phyloP scores from a whole-genome alignment of 371 early-diverging fungal species.

The Mucor lusitanicus region DNA sequence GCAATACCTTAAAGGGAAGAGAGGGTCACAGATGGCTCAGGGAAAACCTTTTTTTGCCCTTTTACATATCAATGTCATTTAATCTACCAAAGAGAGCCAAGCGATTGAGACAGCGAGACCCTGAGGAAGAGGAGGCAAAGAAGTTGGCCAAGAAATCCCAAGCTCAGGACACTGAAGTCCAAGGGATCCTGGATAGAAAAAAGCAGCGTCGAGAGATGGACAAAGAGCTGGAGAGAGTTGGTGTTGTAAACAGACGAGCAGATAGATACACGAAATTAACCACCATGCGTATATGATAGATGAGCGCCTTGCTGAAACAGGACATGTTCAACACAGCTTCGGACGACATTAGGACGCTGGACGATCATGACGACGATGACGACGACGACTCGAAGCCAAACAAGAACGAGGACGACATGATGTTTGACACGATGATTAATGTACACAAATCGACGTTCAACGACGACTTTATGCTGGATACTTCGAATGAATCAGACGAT shows the following conservation, averaged over 20 bases:
- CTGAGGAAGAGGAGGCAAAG: not conserved
- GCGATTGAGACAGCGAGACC: not conserved
- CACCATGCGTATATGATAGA: not conserved
- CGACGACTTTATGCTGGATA: constrained; percentile 7
- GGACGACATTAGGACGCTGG: not conserved
- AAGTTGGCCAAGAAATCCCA: not conserved
- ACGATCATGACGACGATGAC: not conserved
- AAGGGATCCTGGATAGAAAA: constrained; percentile 2
- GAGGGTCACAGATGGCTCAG: not conserved
- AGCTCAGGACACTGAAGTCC: not conserved
- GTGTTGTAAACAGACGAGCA: not conserved
- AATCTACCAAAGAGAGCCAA: not conserved
- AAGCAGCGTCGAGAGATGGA: not conserved
- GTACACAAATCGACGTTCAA: not conserved
- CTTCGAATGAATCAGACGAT: not conserved
- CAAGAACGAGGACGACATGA: not conserved
- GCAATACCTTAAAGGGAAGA: not conserved
- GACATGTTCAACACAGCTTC: not conserved
- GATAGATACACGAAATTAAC: not conserved
- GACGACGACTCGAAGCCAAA: not conserved
- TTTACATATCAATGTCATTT: not conserved
- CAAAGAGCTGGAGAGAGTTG: not conserved
- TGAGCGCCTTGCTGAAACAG: not conserved
- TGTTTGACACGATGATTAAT: not conserved
- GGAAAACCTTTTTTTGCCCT: not conserved